Conservation (phyloP, 495 filamentous ascomycete genomes). For the Alectoria sarmentosa region DNA sequence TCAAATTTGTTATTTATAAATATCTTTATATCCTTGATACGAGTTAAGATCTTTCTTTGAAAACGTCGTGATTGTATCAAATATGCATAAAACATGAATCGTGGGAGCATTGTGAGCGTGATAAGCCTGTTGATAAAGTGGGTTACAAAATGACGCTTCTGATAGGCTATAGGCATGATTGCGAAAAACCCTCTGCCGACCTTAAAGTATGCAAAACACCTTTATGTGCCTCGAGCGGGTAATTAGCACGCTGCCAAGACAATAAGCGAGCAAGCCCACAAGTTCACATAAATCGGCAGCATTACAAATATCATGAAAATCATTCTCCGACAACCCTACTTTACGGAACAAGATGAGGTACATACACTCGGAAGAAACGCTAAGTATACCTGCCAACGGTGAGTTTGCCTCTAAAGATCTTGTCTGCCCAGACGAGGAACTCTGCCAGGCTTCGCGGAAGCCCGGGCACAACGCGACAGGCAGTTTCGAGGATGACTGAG, state of each 20-base stretch:
- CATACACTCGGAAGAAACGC: conserved; percentile 93
- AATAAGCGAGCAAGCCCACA: conserved; percentile 16
- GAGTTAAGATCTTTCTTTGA: no score
- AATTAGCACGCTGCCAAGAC: conserved; percentile 9
- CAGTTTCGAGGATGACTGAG: not conserved
- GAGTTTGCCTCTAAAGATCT: conserved; percentile 43
- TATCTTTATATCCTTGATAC: no score
- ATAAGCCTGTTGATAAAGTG: no score
- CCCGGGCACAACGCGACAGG: not conserved
- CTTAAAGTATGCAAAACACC: no score
- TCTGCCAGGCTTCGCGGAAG: not conserved
- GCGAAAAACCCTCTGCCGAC: no score
- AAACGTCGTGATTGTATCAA: no score
- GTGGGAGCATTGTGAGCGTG: no score
- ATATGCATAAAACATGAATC: no score
- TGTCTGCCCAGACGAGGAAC: not conserved
- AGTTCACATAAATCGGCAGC: not conserved
- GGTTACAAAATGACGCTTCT: no score
- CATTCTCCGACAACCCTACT: not conserved
- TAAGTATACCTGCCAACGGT: conserved; percentile 95
- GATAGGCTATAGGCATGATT: no score
- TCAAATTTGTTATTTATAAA: no score
- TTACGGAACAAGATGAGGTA: conserved; percentile 76
- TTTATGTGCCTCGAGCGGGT: not conserved
- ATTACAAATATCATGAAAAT: conserved; percentile 3